A percentile compares a stretch with the other conserved stretches of the same genome.
Conservation (phyloP, 116 monocot genomes). For the Zostera marina region DNA sequence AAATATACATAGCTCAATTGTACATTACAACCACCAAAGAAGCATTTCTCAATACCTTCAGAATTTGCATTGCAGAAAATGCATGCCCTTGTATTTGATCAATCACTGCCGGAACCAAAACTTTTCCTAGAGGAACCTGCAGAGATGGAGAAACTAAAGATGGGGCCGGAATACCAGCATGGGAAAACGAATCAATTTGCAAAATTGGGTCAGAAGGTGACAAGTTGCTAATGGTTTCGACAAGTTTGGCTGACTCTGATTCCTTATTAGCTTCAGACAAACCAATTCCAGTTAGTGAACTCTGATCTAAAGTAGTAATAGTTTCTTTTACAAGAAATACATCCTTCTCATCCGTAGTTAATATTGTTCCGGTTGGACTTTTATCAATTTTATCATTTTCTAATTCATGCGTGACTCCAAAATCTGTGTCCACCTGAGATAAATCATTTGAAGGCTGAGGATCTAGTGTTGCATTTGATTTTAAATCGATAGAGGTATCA, state of each 20-base stretch:
- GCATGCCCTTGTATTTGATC: conserved; percentile 83
- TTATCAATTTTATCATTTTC: conserved; percentile 11
- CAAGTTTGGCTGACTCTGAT: conserved; percentile 10
- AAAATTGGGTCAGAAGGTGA: conserved; percentile 20
- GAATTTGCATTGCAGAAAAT: conserved; percentile 66
- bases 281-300: conserved; percentile 12
- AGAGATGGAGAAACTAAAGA: conserved; percentile 57
- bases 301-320: conserved; percentile 7
- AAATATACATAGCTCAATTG: background rate
- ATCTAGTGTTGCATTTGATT: conserved; percentile 16
- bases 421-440: conserved; percentile 6
- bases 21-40: background rate
- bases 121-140: conserved; percentile 64
- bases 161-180: conserved; percentile 83
- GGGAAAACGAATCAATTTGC: conserved; percentile 29
- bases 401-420: conserved; percentile 3
- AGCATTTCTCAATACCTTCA: conserved; percentile 45
- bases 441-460: conserved; percentile 9
- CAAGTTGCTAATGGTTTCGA: conserved; percentile 13
- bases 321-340: conserved; percentile 10
- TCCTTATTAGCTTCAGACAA: conserved; percentile 19
- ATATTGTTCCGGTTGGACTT: conserved; percentile 12
- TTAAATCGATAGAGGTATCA: conserved; percentile 10
- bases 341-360: conserved; percentile 19
- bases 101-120: conserved; percentile 75